Percentiles rank a stretch among this genome's conserved stretches.
These are phyloP conservation scores for Withania somnifera DNA, from an alignment of 305 asterid species.

Conservation along the genomic window DNA sequence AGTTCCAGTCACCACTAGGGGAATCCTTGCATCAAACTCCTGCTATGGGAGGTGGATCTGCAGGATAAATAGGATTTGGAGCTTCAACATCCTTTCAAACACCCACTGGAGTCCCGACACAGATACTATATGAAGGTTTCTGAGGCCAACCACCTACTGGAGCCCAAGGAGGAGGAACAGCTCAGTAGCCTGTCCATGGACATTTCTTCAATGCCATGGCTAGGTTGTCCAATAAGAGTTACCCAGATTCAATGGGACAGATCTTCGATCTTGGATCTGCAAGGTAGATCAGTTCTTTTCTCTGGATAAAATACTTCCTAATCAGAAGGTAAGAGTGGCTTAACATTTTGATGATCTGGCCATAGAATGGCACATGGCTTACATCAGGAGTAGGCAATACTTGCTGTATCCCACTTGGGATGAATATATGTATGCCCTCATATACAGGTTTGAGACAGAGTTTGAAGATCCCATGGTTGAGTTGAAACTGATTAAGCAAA, in stretches of 20 bases:
- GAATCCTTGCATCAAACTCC: background rate
- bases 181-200: too few relatives aligned
- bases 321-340: background rate
- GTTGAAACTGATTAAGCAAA: background rate
- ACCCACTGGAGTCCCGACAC: too few relatives aligned
- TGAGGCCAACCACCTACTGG: too few relatives aligned
- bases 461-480: background rate
- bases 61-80: too few relatives aligned
- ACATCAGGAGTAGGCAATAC: background rate
- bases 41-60: background rate
- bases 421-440: background rate
- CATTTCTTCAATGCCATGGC: too few relatives aligned
- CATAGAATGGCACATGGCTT: background rate
- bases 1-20: background rate
- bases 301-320: background rate
- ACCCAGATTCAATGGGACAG: background rate
- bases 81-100: too few relatives aligned
- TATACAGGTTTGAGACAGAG: background rate
- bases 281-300: background rate
- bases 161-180: too few relatives aligned
- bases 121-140: too few relatives aligned
- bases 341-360: background rate
- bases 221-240: background rate
- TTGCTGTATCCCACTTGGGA: background rate
- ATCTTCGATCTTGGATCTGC: background rate